Base-by-base conservation (phyloP, 257 asterid genomes). In the Misopates orontium region DNA sequence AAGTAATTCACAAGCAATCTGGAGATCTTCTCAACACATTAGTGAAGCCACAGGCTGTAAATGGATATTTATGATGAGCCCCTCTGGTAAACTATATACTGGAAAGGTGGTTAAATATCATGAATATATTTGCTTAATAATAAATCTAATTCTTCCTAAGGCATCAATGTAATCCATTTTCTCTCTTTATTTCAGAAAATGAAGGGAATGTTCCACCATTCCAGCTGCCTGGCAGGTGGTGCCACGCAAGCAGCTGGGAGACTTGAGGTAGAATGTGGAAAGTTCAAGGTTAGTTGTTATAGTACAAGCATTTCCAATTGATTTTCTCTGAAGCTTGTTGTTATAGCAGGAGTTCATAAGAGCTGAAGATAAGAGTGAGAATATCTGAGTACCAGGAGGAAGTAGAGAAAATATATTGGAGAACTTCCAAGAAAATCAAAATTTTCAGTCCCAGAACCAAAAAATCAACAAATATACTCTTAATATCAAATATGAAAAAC, bases 181-280 rank as follows among this genome's bases (percentile, higher is more conserved):
- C 40, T 39, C 23, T 52, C 8, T 40, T 68, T 23, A 3, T 56
- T 64, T 47, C 87, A 86, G 91, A 86, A 88, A 71, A 80, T 71
- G 83, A 88, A 84, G 75, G 96, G 95, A 59, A 17, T 31, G 56
- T 88, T 88, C 72, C 95, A 86, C 62, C 96, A 88, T 78, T 88
- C 96, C 40, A 88, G 95, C 71, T 88, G 86, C 54, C 86, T 88
- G 2, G 96, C 96, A 13, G 96, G 95, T 20, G 96, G 96, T 31
- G 89, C 78, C 42, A 84, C 85, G 42, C 69, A 82, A 45, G 89
- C 95, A 63, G 95, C 96, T 47, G 96, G 95, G 70, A 80, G 91
- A 70, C 84, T 88, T 32, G 79, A 60, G 54, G 95, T 75, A 63
- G 76, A 81, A 60, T 71, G 56, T 36, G 96, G 96, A 68, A 67